Evolutionary conservation across 2,329 filamentous ascomycete genomes (phyloP), one percentile per base, ranked within the genome.

Genomic region (Verticillium albo-atrum): DNA sequence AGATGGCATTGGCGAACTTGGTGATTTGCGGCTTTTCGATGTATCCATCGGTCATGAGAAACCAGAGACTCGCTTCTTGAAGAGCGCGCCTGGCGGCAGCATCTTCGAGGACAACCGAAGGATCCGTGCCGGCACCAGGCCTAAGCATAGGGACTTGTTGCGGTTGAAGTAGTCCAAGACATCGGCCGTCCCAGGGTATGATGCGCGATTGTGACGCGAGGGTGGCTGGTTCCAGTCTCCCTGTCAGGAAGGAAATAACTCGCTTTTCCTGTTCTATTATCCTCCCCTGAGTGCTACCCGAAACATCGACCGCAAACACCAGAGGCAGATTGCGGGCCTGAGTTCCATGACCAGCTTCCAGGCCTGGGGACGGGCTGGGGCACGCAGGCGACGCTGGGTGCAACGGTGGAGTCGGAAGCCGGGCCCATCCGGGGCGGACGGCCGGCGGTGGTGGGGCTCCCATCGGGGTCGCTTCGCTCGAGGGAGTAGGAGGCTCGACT

Each of bases 1-100:
- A 56, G 5, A 66, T 55, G 27, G 55, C 12, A 27, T 57, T n/a
- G 3, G 65, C 62, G n/a, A 66, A 64, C n/a, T 12, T 51, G 17
- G 26, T 34, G 14, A 61, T 57, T 1, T 35, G 37, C 4, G 12
- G 20, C 7, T 56, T 52, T 7, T 15, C 37, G 12, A 67, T 64
- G 4, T 61, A 52, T 10, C 65, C 65, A 17, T 67, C 65, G 17
- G 65, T 67, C 56, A 66, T 64, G 34, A 67, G 62, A 56, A 67
- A 67, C 65, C 65, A 67, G 4, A 66, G 37, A 6, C 52, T 55
- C n/a, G 58, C 59, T 6, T 37, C 30, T 10, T 35, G 23, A 15
- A 56, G 34, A 10, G 54, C 27, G 27, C 35, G 54, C 6, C 54
- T 14, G 25, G 37, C 34, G 30, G n/a, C 26, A 20, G 54, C 14